These are phyloP conservation scores for Sporothrix curviconia DNA, from an alignment of 2,329 filamentous ascomycete species.

Conservation along the genomic window DNA sequence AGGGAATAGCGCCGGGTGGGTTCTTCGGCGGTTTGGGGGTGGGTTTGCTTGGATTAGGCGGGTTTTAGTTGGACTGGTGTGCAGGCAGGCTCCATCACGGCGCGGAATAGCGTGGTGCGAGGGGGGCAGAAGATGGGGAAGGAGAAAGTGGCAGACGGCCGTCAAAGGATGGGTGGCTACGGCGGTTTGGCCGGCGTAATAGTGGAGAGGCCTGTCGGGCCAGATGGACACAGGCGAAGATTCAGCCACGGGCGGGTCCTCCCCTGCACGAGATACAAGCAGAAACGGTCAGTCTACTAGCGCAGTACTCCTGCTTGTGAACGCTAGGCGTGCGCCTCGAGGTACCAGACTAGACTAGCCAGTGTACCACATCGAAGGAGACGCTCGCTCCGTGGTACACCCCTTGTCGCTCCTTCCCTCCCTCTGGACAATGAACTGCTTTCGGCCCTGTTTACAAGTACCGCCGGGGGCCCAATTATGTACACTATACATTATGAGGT, in stretches of 20 bases:
- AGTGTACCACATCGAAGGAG: not conserved
- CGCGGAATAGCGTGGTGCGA: not conserved
- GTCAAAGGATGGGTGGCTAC: slow-evolving; percentile 32
- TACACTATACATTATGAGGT: not conserved
- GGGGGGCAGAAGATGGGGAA: slow-evolving; percentile 5
- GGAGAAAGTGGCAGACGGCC: slow-evolving; percentile 3
- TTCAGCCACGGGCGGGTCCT: slow-evolving; percentile 18
- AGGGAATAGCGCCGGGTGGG: slow-evolving; percentile 2
- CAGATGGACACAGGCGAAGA: slow-evolving; percentile 17
- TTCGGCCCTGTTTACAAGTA: slow-evolving; percentile 22
- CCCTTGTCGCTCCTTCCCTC: slow-evolving; percentile 11
- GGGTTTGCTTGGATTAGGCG: not conserved
- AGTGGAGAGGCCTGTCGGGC: slow-evolving; percentile 37
- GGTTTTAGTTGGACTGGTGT: slow-evolving; percentile 3
- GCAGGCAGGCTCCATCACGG: not conserved
- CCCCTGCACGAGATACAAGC: not conserved
- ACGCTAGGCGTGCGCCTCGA: not conserved
- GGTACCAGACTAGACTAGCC: not conserved
- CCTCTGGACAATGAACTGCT: slow-evolving; percentile 9
- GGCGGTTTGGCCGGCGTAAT: slow-evolving; percentile 54
- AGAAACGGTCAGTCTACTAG: not conserved
- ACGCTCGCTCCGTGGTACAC: slow-evolving; percentile 6
- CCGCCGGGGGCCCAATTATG: slow-evolving; percentile 2
- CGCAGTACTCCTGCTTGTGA: not conserved
- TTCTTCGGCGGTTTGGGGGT: slow-evolving; percentile 7